Conservation (phyloP, 352 stramenopile genomes). For the Phytophthora pini region DNA sequence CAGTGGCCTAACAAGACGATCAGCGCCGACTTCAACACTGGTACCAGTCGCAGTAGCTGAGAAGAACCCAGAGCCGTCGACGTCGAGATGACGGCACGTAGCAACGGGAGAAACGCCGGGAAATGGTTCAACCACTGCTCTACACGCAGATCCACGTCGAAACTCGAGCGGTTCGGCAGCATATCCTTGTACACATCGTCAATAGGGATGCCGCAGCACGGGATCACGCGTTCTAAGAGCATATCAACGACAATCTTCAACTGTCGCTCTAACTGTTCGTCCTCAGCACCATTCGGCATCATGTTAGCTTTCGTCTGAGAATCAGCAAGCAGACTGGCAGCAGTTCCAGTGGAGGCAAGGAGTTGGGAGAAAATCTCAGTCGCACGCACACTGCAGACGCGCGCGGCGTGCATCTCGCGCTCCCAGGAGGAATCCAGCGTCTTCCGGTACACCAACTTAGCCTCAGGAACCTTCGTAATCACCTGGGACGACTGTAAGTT, state of each 20-base stretch:
- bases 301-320: slow-evolving; percentile 3
- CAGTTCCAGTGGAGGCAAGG: slow-evolving; percentile 32
- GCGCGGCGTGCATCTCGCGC: slow-evolving; percentile 68
- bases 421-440: slow-evolving; percentile 75
- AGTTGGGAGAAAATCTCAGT: slow-evolving; percentile 63
- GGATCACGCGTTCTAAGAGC: slow-evolving; percentile 77
- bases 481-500: slow-evolving; percentile 81
- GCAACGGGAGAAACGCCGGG: slow-evolving; percentile 68
- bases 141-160: slow-evolving; percentile 79
- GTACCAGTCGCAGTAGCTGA: slow-evolving; percentile 64
- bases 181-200: slow-evolving; percentile 87
- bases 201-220: slow-evolving; percentile 76
- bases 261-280: slow-evolving; percentile 53
- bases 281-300: slow-evolving; percentile 20
- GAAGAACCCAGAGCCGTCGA: slow-evolving; percentile 45
- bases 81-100: slow-evolving; percentile 53
- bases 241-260: slow-evolving; percentile 69
- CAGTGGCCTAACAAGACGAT: slow-evolving; percentile 82
- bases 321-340: slow-evolving; percentile 18
- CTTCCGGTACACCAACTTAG: slow-evolving; percentile 70
- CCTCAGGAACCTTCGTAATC: slow-evolving; percentile 66
- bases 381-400: slow-evolving; percentile 61
- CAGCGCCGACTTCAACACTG: slow-evolving; percentile 76
- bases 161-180: slow-evolving; percentile 82
- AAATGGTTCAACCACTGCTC: slow-evolving; percentile 90